Base-by-base conservation (phyloP, 2,329 filamentous ascomycete genomes). In the Xylariaceae sp. region DNA sequence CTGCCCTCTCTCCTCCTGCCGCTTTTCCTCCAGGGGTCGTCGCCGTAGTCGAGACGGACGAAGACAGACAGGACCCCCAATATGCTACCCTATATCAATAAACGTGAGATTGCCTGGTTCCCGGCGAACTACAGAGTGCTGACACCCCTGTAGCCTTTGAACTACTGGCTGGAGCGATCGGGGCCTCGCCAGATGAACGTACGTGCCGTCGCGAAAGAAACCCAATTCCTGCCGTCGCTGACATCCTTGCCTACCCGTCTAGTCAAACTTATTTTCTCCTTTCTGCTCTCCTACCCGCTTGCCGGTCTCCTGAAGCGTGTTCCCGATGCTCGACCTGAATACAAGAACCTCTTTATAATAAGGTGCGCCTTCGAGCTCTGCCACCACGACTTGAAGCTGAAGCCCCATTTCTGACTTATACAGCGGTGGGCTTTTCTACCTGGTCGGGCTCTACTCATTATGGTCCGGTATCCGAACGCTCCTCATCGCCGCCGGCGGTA, bases 221-320 rank as follows among this genome's bases (percentile, higher is more conserved):
- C 10, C 5, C 16, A 8, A 16, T 23, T 37, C 5, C 25, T 29
- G 27, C 34, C 39, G 19, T 19, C 34, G 21, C 43, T 46, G 37
- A 44, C 30, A 33, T 25, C 5, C 21, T 16, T 8, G n/a, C 30
- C 37, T n/a, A n/a, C n/a, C n/a, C n/a, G n/a, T n/a, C n/a, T 49
- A 95, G 89, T 98, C 48, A 98, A 98, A 60, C 82, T 96, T 49
- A 82, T 95, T 50, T 80, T 80, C 56, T 87, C 85, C 5, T 94
- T 96, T 59, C 70, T 98, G 30, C 61, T 94, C 24, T 96, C 92
- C 9, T 98, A 94, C 55, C 92, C 92, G 3, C 72, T 98, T 35
- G 87, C 92, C 30, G 92, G 74, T 16, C 58, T 94, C 17, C 71
- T 98, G 7, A 98, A 98, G 61, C 77, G 92, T 33, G 72, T 98